Percentiles rank a stretch among this genome's conserved stretches.
Evolutionary conservation across 2,329 filamentous ascomycete genomes (phyloP).

Genomic region (Microcera coccophila): DNA sequence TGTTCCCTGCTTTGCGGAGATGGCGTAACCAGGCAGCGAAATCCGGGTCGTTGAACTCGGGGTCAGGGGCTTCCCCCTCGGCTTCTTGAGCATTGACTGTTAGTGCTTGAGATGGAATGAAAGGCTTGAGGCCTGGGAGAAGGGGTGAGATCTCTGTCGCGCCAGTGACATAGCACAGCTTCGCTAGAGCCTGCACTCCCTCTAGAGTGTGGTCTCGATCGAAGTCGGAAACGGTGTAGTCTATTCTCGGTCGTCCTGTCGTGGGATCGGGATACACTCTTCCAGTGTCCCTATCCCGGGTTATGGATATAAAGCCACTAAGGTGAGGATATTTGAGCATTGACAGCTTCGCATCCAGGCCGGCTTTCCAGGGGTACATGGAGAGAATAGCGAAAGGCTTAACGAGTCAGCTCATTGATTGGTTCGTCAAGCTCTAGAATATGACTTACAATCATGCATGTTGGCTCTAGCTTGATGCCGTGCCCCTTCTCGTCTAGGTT

Average conservation of each 20-base stretch:
- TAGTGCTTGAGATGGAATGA: conserved; percentile 38
- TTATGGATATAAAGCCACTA: conserved; percentile 68
- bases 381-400: conserved; percentile 63
- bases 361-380: conserved; percentile 62
- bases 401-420: conserved; percentile 14
- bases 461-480: conserved; percentile 75
- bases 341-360: conserved; percentile 68
- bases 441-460: conserved; percentile 60
- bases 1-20: conserved; percentile 46
- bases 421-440: neutral
- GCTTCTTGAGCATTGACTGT: conserved; percentile 16
- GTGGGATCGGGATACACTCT: conserved; percentile 67
- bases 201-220: conserved; percentile 70
- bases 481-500: conserved; percentile 78
- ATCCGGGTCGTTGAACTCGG: conserved; percentile 52
- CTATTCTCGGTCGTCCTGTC: conserved; percentile 61
- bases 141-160: conserved; percentile 73
- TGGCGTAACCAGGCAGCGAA: conserved; percentile 60
- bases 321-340: conserved; percentile 65
- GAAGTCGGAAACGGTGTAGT: conserved; percentile 66
- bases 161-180: conserved; percentile 73
- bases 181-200: conserved; percentile 66
- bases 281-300: conserved; percentile 72
- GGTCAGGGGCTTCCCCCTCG: conserved; percentile 23
- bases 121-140: conserved; percentile 61